phyloP scores from a whole-genome alignment of 805 yeast species.

The Barnettozyma botsteinii region DNA sequence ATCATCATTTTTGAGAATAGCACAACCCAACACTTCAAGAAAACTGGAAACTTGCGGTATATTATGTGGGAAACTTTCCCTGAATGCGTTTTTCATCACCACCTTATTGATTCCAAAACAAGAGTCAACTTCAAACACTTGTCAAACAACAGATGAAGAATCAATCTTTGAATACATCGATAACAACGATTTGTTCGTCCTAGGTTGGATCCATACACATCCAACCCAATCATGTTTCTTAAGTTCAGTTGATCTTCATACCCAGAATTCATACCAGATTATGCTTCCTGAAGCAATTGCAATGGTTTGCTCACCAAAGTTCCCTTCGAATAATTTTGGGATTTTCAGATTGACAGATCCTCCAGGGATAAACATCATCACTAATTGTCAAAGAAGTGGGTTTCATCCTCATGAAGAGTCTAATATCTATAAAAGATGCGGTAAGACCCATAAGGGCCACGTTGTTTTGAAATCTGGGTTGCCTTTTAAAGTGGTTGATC shows the following conservation, averaged over 20 bases:
- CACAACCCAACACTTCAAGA: constrained; percentile 41
- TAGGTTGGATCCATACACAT: constrained; percentile 74
- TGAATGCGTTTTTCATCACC: constrained; percentile 60
- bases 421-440: constrained; percentile 44
- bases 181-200: constrained; percentile 48
- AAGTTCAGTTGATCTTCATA: constrained; percentile 61
- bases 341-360: constrained; percentile 60
- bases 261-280: constrained; percentile 61
- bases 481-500: constrained; percentile 45
- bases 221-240: constrained; percentile 69
- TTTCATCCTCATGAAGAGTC: constrained; percentile 60
- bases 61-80: constrained; percentile 53
- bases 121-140: constrained; percentile 56
- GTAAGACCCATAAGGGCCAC: constrained; percentile 39
- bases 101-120: constrained; percentile 59
- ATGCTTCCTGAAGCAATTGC: constrained; percentile 69
- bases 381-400: constrained; percentile 42
- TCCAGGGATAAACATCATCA: constrained; percentile 52
- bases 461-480: constrained; percentile 39
- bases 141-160: constrained; percentile 57
- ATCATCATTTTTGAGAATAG: constrained; percentile 38
- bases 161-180: constrained; percentile 51
- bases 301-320: constrained; percentile 55
- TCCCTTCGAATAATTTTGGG: constrained; percentile 40
- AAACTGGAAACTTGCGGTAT: constrained; percentile 64